phyloP scores from a whole-genome alignment of 345 rosid genomes.

The Arabidopsis suecica region DNA sequence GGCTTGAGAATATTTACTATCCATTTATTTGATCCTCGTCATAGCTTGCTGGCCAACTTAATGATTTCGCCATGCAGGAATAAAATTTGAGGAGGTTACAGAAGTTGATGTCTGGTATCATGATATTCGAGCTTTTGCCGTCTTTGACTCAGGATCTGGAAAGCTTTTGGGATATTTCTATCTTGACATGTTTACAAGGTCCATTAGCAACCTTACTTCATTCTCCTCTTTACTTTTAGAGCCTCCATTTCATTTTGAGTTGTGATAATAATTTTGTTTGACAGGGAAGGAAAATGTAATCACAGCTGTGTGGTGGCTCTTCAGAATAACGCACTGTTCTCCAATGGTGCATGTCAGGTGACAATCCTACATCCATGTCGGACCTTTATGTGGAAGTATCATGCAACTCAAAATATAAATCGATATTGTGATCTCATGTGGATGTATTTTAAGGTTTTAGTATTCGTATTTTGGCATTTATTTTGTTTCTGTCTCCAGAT shows the following conservation, averaged over 20 bases:
- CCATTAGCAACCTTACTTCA: slow-evolving; percentile 28
- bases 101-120: slow-evolving; percentile 77
- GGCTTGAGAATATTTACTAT: background rate
- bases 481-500: slow-evolving; percentile 53
- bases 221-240: slow-evolving; percentile 22
- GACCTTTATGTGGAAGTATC: slow-evolving; percentile 23
- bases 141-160: slow-evolving; percentile 75
- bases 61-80: slow-evolving; percentile 54
- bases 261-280: slow-evolving; percentile 30
- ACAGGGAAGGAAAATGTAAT: slow-evolving; percentile 86
- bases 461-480: background rate
- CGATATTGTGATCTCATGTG: slow-evolving; percentile 19
- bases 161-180: slow-evolving; percentile 90
- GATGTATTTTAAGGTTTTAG: slow-evolving; percentile 20
- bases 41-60: slow-evolving; percentile 24
- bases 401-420: slow-evolving; percentile 23
- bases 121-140: slow-evolving; percentile 75
- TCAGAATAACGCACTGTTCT: slow-evolving; percentile 74
- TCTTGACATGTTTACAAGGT: slow-evolving; percentile 88
- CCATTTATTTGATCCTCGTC: background rate
- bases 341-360: slow-evolving; percentile 72
- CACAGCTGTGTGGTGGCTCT: slow-evolving; percentile 86
- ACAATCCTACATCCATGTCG: slow-evolving; percentile 2
- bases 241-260: slow-evolving; percentile 24
- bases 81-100: slow-evolving; percentile 76